phyloP scores from a whole-genome alignment of 2,329 filamentous ascomycete genomes.

The Trichoderma endophyticum region DNA sequence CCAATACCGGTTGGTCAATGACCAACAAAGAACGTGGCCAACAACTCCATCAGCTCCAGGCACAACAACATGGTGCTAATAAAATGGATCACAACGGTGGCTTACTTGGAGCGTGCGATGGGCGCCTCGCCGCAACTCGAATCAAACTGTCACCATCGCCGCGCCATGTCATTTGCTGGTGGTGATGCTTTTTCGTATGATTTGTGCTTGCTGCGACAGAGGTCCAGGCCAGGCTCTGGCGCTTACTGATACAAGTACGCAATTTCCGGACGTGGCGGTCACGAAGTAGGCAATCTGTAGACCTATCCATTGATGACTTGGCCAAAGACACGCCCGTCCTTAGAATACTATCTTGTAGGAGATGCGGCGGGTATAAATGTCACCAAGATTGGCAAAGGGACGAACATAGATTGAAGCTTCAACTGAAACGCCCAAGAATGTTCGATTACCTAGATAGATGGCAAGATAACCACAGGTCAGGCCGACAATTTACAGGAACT shows the following conservation, averaged over 20 bases:
- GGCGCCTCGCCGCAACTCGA: not conserved
- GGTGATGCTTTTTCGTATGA: not conserved
- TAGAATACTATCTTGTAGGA: too few relatives aligned
- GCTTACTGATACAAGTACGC: not conserved
- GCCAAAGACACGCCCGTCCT: not conserved
- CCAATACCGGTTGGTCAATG: constrained; percentile 9
- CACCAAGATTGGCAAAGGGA: not conserved
- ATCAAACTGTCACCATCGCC: not conserved
- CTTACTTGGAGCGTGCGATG: not conserved
- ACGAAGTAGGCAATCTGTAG: not conserved
- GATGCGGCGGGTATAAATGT: not conserved
- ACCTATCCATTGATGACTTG: not conserved
- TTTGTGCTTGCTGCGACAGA: not conserved
- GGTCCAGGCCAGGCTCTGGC: not conserved
- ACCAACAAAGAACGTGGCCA: not conserved
- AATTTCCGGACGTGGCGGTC: constrained; percentile 1
- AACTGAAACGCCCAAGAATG: constrained; percentile 7
- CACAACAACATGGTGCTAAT: constrained; percentile 8
- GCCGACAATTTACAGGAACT: not conserved
- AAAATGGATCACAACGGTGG: constrained; percentile 1
- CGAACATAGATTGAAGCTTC: not conserved
- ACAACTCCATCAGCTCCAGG: not conserved
- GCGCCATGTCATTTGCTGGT: not conserved
- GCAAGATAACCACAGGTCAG: not conserved
- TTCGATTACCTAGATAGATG: not conserved